phyloP scores from a whole-genome alignment of 2,329 filamentous ascomycete species.

The Pseudocercospora macadamiae region DNA sequence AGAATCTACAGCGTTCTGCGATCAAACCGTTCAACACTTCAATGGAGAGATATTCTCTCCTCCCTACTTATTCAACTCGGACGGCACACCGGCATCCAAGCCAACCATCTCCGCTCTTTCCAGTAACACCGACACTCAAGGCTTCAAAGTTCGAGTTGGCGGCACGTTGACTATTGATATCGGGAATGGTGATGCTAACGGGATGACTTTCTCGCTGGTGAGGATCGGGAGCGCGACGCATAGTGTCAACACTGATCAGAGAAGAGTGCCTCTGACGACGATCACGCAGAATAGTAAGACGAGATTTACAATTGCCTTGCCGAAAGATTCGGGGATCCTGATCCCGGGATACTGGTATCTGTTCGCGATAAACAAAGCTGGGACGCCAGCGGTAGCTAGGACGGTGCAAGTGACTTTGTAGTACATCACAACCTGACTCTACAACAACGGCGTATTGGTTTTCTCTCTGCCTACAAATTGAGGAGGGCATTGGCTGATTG shows the following conservation, averaged over 20 bases:
- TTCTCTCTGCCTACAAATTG: too few relatives aligned
- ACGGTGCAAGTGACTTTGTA: constrained; percentile 38
- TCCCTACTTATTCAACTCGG: constrained; percentile 56
- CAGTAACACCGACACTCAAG: constrained; percentile 17
- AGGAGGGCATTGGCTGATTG: too few relatives aligned
- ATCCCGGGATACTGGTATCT: constrained; percentile 60
- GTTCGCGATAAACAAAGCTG: constrained; percentile 50
- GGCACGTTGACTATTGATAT: constrained; percentile 38
- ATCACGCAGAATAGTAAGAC: constrained; percentile 30
- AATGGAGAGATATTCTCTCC: constrained; percentile 61
- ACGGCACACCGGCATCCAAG: constrained; percentile 46
- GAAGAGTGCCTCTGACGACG: constrained; percentile 52
- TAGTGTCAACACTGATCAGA: constrained; percentile 62
- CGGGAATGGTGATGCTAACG: constrained; percentile 10
- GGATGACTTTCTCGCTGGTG: constrained; percentile 46
- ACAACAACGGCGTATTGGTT: too few relatives aligned
- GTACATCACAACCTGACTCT: too few relatives aligned
- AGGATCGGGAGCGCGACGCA: constrained; percentile 57
- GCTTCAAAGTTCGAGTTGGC: constrained; percentile 35
- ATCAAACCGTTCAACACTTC: constrained; percentile 50
- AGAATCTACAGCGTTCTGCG: constrained; percentile 31
- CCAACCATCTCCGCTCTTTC: constrained; percentile 48
- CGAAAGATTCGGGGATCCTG: constrained; percentile 53
- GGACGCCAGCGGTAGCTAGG: constrained; percentile 53
- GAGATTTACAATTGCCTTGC: constrained; percentile 48